Evolutionary conservation across 306 rosid species (phyloP).

Genomic region (Begonia masoniana): DNA sequence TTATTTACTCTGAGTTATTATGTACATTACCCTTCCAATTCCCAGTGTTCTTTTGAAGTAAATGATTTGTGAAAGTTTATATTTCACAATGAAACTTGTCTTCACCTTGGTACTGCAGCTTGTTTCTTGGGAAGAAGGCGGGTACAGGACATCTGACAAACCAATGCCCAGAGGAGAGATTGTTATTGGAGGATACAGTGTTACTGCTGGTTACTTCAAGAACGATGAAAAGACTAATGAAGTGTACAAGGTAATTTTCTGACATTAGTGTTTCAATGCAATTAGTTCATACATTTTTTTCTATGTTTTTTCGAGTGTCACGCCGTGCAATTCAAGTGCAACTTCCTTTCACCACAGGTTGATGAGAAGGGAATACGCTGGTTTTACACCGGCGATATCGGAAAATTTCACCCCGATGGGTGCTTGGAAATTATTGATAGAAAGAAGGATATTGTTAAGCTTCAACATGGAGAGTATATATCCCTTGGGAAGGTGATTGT

Average conservation of each 20-base stretch:
- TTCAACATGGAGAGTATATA: slow-evolving; percentile 90
- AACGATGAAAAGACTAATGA: slow-evolving; percentile 70
- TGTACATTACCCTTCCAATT: no score
- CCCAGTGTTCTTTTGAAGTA: no score
- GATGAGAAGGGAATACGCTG: slow-evolving; percentile 79
- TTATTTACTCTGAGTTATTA: no score
- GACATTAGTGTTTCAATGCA: neutral
- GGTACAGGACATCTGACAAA: slow-evolving; percentile 63
- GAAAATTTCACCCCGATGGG: slow-evolving; percentile 76
- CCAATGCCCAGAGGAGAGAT: slow-evolving; percentile 97
- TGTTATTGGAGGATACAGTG: slow-evolving; percentile 63
- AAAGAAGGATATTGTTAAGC: slow-evolving; percentile 91
- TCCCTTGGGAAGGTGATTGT: slow-evolving; percentile 79
- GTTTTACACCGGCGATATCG: slow-evolving; percentile 82
- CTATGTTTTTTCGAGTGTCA: no score
- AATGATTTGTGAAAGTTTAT: no score
- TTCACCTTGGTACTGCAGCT: slow-evolving; percentile 43
- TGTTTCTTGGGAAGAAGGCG: slow-evolving; percentile 92
- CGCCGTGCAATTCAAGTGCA: no score
- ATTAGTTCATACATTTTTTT: neutral
- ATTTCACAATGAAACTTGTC: no score
- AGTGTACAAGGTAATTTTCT: slow-evolving; percentile 58
- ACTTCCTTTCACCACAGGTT: slow-evolving; percentile 24
- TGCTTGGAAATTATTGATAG: slow-evolving; percentile 89
- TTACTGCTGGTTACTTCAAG: slow-evolving; percentile 84